Conservation (phyloP, 768 basidiomycete species). For the Boletus edulis region DNA sequence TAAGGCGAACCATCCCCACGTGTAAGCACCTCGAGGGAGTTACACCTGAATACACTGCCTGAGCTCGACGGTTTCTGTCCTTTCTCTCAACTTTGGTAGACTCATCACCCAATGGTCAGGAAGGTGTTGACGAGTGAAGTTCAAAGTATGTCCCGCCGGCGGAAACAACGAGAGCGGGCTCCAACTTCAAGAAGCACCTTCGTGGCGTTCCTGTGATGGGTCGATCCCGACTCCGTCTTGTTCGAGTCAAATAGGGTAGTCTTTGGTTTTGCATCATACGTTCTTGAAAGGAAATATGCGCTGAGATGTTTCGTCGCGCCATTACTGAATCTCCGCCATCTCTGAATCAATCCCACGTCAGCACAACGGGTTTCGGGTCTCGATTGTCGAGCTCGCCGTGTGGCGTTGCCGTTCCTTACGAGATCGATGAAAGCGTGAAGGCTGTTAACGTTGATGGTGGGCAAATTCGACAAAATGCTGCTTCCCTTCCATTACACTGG, state of each 20-base stretch:
- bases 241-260: background rate
- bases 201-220: conserved; percentile 12
- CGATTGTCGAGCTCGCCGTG: conserved; percentile 14
- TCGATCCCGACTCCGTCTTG: conserved; percentile 3
- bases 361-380: no score
- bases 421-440: background rate
- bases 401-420: conserved; percentile 17
- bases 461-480: background rate
- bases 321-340: no score
- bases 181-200: conserved; percentile 5
- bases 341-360: no score
- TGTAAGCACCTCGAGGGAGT: conserved; percentile 1
- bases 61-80: background rate
- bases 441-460: background rate
- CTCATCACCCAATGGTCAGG: background rate
- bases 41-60: background rate
- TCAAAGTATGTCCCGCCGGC: background rate
- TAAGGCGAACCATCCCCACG: conserved; percentile 19
- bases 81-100: background rate
- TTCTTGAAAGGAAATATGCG: no score
- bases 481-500: conserved; percentile 14
- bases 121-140: background rate
- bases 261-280: background rate
- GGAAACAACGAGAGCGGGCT: conserved; percentile 1
- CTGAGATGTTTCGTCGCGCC: no score